Conservation (phyloP, 768 basidiomycete genomes). For the Leucosporidium yakuticum region DNA sequence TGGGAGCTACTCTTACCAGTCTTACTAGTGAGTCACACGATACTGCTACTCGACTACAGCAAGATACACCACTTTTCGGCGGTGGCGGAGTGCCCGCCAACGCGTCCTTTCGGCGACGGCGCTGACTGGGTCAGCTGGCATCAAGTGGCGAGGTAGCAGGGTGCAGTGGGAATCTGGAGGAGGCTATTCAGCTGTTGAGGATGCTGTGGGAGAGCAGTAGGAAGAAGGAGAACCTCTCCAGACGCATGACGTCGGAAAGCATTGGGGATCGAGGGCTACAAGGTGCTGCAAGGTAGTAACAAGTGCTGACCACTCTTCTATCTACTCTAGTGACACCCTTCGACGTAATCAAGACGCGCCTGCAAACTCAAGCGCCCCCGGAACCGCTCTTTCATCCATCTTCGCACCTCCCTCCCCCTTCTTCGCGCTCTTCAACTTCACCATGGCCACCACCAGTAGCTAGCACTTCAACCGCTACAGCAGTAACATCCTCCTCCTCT, state of each 20-base stretch:
- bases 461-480: constrained; percentile 19
- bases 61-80: not conserved
- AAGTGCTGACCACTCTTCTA: not conserved
- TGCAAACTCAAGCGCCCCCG: constrained; percentile 67
- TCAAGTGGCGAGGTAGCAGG: too few species aligned
- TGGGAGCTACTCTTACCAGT: constrained; percentile 35
- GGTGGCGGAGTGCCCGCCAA: not conserved
- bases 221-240: too few species aligned
- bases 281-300: not conserved
- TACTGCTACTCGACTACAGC: too few species aligned
- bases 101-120: not conserved
- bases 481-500: too few species aligned
- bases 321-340: constrained; percentile 84
- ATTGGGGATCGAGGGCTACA: too few species aligned
- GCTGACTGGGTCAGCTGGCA: too few species aligned
- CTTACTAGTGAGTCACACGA: constrained; percentile 32
- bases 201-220: too few species aligned
- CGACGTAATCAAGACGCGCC: constrained; percentile 91
- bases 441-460: constrained; percentile 27
- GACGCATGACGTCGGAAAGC: too few species aligned
- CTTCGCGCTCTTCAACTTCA: constrained; percentile 1
- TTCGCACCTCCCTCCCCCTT: constrained; percentile 24
- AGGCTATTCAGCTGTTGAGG: too few species aligned
- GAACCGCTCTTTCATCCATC: constrained; percentile 48
- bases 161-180: too few species aligned